Conservation (phyloP, 768 basidiomycete species). For the Sutorius australiensis region DNA sequence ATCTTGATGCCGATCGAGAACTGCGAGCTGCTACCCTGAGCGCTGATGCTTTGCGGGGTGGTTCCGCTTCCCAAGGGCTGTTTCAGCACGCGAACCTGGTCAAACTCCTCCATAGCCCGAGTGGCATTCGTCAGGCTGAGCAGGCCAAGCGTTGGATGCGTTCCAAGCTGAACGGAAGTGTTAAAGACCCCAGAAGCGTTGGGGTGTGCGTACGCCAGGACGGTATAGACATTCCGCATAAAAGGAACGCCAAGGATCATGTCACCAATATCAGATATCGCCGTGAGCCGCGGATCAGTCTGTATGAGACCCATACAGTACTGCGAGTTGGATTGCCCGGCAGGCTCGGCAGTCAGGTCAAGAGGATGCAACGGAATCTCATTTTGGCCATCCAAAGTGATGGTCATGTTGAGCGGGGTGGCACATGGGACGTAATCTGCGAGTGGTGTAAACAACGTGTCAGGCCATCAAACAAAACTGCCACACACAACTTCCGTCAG, state of each 20-base stretch:
- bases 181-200: slow-evolving; percentile 44
- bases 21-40: slow-evolving; percentile 32
- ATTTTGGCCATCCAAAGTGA: slow-evolving; percentile 56
- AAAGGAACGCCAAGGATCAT: slow-evolving; percentile 80
- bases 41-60: slow-evolving; percentile 3
- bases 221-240: slow-evolving; percentile 70
- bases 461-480: neutral
- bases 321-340: slow-evolving; percentile 38
- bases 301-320: slow-evolving; percentile 69
- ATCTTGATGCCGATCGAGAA: slow-evolving; percentile 60
- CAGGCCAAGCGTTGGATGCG: slow-evolving; percentile 53
- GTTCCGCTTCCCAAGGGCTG: slow-evolving; percentile 43
- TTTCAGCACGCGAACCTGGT: slow-evolving; percentile 62
- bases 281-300: slow-evolving; percentile 41
- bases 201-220: slow-evolving; percentile 63
- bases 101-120: slow-evolving; percentile 62
- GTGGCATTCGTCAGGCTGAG: slow-evolving; percentile 60
- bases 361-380: slow-evolving; percentile 69
- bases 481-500: slow-evolving; percentile 70
- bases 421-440: slow-evolving; percentile 73
- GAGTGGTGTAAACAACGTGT: slow-evolving; percentile 4
- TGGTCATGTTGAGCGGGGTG: slow-evolving; percentile 66
- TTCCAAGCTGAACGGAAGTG: slow-evolving; percentile 14
- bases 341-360: slow-evolving; percentile 57
- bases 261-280: slow-evolving; percentile 46